Percentiles rank a stretch among this genome's conserved stretches.
Evolutionary conservation across 2,329 filamentous ascomycete genomes (phyloP).

Genomic region (Beauveria rudraprayagi): DNA sequence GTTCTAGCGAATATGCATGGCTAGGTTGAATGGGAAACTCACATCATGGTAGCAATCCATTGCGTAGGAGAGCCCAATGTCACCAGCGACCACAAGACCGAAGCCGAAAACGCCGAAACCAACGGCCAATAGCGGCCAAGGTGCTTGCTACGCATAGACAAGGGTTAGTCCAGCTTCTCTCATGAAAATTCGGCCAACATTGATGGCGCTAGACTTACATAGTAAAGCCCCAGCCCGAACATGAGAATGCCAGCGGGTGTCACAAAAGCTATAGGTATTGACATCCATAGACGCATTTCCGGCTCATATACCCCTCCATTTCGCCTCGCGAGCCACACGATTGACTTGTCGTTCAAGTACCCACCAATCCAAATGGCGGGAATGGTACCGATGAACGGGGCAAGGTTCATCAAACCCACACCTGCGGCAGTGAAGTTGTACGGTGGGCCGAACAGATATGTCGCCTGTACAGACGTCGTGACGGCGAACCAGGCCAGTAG

Average conservation of each 20-base stretch:
- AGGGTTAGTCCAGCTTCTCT: background rate
- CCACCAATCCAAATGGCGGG: conserved; percentile 29
- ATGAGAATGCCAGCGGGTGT: conserved; percentile 27
- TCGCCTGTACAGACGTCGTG: conserved; percentile 11
- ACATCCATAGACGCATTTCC: conserved; percentile 31
- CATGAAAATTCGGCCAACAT: too few species aligned
- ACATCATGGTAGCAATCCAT: conserved; percentile 31
- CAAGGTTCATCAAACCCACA: conserved; percentile 20
- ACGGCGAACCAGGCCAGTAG: conserved; percentile 29
- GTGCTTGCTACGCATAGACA: conserved; percentile 20
- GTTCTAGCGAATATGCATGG: background rate
- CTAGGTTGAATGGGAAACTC: background rate
- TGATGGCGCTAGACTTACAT: conserved; percentile 17
- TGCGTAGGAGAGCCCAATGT: conserved; percentile 26
- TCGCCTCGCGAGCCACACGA: conserved; percentile 26
- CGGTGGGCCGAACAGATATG: conserved; percentile 22
- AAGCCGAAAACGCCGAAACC: conserved; percentile 29
- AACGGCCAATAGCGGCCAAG: conserved; percentile 30
- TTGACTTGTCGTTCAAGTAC: conserved; percentile 29
- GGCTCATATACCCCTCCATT: conserved; percentile 35
- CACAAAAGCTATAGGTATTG: conserved; percentile 19
- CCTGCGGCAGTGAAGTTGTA: conserved; percentile 21
- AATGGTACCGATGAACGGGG: conserved; percentile 28
- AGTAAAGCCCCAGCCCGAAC: conserved; percentile 26
- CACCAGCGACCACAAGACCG: conserved; percentile 25